Conservation (phyloP, 2,329 filamentous ascomycete species). For the Epicoccum nigrum region DNA sequence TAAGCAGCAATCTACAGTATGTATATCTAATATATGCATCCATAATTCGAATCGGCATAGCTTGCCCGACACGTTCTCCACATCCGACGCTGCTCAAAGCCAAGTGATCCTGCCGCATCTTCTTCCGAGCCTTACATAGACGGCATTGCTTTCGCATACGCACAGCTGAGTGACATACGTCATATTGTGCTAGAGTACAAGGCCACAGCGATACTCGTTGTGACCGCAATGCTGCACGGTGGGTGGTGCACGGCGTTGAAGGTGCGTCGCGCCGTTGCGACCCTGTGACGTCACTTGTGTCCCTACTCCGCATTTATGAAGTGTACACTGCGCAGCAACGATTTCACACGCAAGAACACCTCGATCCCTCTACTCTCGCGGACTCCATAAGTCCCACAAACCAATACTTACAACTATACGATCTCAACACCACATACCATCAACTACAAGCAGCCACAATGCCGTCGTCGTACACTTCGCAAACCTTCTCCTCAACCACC, state of each 20-base stretch:
- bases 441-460: not conserved
- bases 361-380: not conserved
- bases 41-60: no score
- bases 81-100: no score
- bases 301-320: constrained; percentile 1
- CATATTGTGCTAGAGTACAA: not conserved
- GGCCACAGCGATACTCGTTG: not conserved
- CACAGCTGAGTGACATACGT: not conserved
- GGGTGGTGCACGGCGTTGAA: not conserved
- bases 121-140: not conserved
- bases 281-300: constrained; percentile 14
- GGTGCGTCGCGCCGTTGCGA: not conserved
- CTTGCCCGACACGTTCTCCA: no score
- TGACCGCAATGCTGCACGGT: not conserved
- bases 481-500: constrained; percentile 32
- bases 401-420: not conserved
- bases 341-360: not conserved
- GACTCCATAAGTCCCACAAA: not conserved
- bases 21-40: no score
- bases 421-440: not conserved
- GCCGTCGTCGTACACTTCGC: constrained; percentile 35
- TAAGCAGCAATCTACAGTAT: no score
- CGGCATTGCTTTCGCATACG: not conserved
- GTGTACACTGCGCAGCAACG: not conserved
- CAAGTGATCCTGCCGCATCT: no score